These are phyloP conservation scores for Massospora cicadina DNA, from an alignment of 371 early-diverging fungal genomes.

Conservation along the genomic window DNA sequence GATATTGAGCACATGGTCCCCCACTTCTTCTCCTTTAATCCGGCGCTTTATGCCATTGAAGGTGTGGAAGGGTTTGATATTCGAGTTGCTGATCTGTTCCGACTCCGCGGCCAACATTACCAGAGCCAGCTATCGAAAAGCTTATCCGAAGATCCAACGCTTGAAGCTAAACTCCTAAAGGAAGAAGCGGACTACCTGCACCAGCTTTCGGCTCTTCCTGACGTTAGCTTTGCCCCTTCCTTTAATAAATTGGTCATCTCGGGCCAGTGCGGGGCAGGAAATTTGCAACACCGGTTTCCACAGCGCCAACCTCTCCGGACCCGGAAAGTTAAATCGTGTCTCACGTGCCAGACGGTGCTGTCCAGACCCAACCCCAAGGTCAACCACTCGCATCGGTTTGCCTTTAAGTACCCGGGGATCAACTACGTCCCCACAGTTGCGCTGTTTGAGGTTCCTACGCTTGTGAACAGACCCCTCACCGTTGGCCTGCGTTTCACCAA, in stretches of 20 bases:
- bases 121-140: not conserved
- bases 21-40: slow-evolving; percentile 7
- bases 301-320: slow-evolving; percentile 4
- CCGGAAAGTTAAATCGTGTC: not conserved
- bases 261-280: not conserved
- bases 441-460: not conserved
- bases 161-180: not conserved
- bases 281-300: not conserved
- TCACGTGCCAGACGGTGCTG: not conserved
- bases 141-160: not conserved
- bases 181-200: not conserved
- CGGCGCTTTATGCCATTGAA: slow-evolving; percentile 7
- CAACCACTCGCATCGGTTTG: not conserved
- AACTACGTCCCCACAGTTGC: slow-evolving; percentile 1
- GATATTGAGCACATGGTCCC: slow-evolving; percentile 11
- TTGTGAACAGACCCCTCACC: not conserved
- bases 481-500: slow-evolving; percentile 2
- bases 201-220: not conserved
- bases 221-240: not conserved
- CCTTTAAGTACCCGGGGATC: slow-evolving; percentile 2
- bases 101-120: not conserved
- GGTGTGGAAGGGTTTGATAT: slow-evolving; percentile 9
- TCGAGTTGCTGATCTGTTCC: slow-evolving; percentile 6
- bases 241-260: not conserved
- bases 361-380: not conserved